Conservation (phyloP, 2,329 filamentous ascomycete genomes). For the Coniochaeta ligniaria region DNA sequence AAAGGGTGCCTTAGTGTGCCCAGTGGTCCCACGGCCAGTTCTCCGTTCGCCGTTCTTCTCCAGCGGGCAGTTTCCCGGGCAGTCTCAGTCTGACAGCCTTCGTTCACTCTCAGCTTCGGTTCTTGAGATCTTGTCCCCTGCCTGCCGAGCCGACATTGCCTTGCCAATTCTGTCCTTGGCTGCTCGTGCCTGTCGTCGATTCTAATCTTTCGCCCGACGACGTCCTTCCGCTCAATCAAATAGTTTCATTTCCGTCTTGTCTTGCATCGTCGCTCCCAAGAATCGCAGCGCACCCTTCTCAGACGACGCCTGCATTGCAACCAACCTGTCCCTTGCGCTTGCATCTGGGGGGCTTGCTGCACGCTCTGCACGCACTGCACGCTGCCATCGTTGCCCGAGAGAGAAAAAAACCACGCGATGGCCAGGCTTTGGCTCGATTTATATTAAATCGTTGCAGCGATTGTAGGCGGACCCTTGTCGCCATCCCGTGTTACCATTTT, state of each 20-base stretch:
- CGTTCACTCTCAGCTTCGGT: neutral
- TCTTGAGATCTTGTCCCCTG: neutral
- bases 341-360: neutral
- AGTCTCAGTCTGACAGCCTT: too few species aligned
- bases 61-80: too few species aligned
- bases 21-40: neutral
- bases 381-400: neutral
- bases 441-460: slow-evolving; percentile 3
- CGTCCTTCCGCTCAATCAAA: neutral
- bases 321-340: neutral
- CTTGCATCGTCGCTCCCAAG: neutral
- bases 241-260: neutral
- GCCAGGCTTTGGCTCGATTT: slow-evolving; percentile 1
- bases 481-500: slow-evolving; percentile 1
- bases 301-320: neutral
- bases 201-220: neutral
- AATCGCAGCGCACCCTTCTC: neutral
- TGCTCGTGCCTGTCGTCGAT: neutral
- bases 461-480: neutral
- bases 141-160: neutral
- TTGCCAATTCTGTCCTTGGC: neutral
- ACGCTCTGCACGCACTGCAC: neutral
- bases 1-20: neutral
- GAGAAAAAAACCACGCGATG: neutral
- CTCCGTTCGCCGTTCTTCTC: neutral